A percentile compares a stretch with the other conserved stretches of the same genome.
Evolutionary conservation across 768 basidiomycete species (phyloP).

Genomic region (Rhodotorula graminis): DNA sequence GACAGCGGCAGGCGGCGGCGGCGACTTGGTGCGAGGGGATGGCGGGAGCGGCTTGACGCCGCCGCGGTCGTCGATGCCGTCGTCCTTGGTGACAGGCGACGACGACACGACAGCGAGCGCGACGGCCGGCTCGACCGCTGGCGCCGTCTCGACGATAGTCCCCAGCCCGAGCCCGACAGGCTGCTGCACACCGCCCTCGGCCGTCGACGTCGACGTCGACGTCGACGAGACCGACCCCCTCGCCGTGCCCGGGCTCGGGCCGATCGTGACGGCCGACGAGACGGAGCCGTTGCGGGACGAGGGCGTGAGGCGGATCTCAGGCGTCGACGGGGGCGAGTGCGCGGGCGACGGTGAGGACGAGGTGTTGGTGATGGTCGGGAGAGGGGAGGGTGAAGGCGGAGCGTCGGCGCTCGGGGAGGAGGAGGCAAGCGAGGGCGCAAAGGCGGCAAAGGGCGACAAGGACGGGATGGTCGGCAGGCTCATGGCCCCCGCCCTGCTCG

Average conservation of each 20-base stretch:
- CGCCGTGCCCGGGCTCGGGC: not conserved
- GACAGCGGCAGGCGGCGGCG: too few species aligned
- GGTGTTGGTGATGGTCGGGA: not conserved
- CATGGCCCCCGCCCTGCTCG: not conserved
- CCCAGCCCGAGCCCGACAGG: constrained; percentile 9
- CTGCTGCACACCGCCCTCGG: not conserved
- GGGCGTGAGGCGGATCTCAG: not conserved
- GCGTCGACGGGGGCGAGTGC: not conserved
- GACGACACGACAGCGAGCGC: not conserved
- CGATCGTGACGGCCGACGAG: not conserved
- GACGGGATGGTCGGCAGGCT: not conserved
- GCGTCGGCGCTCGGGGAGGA: not conserved
- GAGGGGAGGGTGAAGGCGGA: too few species aligned
- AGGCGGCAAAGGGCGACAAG: not conserved
- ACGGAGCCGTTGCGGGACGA: not conserved
- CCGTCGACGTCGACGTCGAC: not conserved
- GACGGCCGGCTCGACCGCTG: constrained; percentile 1
- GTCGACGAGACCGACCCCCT: not conserved
- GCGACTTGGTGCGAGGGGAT: not conserved
- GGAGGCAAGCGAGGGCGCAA: not conserved
- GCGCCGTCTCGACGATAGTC: constrained; percentile 9
- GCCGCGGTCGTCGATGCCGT: not conserved
- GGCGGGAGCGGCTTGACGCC: not conserved
- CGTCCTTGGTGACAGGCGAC: not conserved
- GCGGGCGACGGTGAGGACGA: too few species aligned